These are phyloP conservation scores for Spathaspora arborariae DNA, from an alignment of 805 yeast species.

Conservation along the genomic window DNA sequence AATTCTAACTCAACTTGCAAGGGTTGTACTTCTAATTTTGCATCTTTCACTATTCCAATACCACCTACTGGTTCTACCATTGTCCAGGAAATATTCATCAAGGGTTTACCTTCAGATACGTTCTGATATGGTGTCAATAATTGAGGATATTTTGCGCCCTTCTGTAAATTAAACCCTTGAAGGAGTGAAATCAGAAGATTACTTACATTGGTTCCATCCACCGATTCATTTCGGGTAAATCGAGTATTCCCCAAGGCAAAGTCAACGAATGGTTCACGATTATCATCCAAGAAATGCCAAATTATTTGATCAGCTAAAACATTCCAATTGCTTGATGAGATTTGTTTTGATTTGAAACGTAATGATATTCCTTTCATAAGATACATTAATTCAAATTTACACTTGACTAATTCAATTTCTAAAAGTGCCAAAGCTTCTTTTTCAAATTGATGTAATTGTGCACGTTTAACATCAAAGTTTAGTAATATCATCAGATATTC, in stretches of 20 bases:
- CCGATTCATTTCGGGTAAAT: conserved; percentile 58
- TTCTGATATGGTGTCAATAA: conserved; percentile 48
- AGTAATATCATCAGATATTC: conserved; percentile 32
- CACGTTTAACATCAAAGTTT: conserved; percentile 34
- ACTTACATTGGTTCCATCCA: conserved; percentile 67
- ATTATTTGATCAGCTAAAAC: conserved; percentile 60
- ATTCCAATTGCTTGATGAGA: conserved; percentile 21
- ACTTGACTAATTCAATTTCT: conserved; percentile 31
- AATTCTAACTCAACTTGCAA: conserved; percentile 72
- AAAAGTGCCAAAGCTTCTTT: conserved; percentile 17
- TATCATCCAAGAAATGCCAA: conserved; percentile 62
- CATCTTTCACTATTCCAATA: conserved; percentile 68
- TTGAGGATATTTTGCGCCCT: conserved; percentile 62
- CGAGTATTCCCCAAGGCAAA: conserved; percentile 59
- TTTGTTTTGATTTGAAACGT: conserved; percentile 16
- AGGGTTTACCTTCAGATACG: conserved; percentile 15
- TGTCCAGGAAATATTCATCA: conserved; percentile 54
- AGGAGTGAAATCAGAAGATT: conserved; percentile 54
- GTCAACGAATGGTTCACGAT: conserved; percentile 63
- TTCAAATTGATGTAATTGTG: conserved; percentile 17
- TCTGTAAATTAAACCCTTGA: conserved; percentile 65
- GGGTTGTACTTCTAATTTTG: conserved; percentile 61
- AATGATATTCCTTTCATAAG: conserved; percentile 29
- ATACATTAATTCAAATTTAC: conserved; percentile 29
- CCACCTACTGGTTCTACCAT: conserved; percentile 88